Percentiles rank a stretch among this genome's conserved stretches.
Evolutionary conservation across 1,139 yeast genomes (phyloP).

Genomic region (Lodderomyces oxycetoniae): DNA sequence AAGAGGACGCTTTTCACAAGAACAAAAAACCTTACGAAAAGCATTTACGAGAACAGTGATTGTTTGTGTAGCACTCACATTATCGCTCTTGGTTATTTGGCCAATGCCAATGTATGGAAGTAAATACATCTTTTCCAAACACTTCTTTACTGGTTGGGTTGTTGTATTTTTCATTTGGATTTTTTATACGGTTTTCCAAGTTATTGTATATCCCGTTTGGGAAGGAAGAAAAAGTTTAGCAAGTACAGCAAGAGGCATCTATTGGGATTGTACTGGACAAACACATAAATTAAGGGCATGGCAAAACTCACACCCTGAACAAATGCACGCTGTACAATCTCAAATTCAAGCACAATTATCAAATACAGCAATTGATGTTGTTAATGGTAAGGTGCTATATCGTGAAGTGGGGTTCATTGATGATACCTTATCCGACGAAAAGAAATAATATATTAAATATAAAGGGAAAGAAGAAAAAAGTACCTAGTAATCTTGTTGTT

Average conservation of each 20-base stretch:
- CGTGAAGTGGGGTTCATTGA: conserved; percentile 24
- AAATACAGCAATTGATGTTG: conserved; percentile 17
- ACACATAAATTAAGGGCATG: conserved; percentile 63
- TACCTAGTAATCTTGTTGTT: background rate
- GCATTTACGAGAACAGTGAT: conserved; percentile 54
- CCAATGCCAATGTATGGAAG: conserved; percentile 90
- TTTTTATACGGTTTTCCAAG: conserved; percentile 52
- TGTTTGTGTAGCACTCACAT: conserved; percentile 52
- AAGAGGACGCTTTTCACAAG: conserved; percentile 38
- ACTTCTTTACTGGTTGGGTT: conserved; percentile 81
- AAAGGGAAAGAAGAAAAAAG: background rate
- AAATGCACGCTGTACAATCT: conserved; percentile 60
- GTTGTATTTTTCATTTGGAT: conserved; percentile 72
- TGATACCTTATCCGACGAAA: conserved; percentile 21
- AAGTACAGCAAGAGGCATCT: conserved; percentile 66
- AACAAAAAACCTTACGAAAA: conserved; percentile 38
- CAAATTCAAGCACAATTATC: conserved; percentile 46
- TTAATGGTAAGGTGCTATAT: conserved; percentile 27
- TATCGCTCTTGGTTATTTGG: conserved; percentile 65
- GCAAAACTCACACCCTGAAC: conserved; percentile 67
- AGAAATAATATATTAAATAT: too few species aligned
- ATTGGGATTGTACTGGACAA: conserved; percentile 82
- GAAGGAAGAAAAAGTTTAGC: conserved; percentile 65
- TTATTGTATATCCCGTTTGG: conserved; percentile 57
- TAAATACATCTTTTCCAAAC: conserved; percentile 62